A percentile compares a stretch with the other conserved stretches of the same genome.
Conservation (phyloP, 169 alveolate genomes). For the Plasmodium gallinaceum region DNA sequence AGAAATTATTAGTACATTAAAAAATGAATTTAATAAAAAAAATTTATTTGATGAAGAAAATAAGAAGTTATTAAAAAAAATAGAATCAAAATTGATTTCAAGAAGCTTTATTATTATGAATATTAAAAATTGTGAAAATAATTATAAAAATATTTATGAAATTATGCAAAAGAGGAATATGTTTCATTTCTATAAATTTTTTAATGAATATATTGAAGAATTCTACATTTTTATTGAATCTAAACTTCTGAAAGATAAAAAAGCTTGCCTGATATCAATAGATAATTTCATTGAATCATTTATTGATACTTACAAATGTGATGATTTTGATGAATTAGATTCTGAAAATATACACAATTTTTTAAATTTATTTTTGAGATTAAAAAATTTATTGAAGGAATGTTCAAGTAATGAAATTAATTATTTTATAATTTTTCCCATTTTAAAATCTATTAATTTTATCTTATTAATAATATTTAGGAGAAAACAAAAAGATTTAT, state of each 20-base stretch:
- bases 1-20: slow-evolving; percentile 5
- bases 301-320: slow-evolving; percentile 38
- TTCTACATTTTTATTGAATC: slow-evolving; percentile 36
- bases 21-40: slow-evolving; percentile 7
- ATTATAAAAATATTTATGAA: slow-evolving; percentile 64
- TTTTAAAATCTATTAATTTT: slow-evolving; percentile 46
- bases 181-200: slow-evolving; percentile 70
- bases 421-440: slow-evolving; percentile 27
- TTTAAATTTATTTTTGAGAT: slow-evolving; percentile 16
- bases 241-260: slow-evolving; percentile 47
- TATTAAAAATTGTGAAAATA: slow-evolving; percentile 36
- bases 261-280: slow-evolving; percentile 34
- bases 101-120: slow-evolving; percentile 55
- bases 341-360: slow-evolving; percentile 21
- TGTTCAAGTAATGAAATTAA: not conserved
- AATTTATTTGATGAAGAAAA: slow-evolving; percentile 48
- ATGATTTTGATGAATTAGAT: slow-evolving; percentile 57
- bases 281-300: slow-evolving; percentile 35
- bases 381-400: slow-evolving; percentile 20
- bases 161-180: slow-evolving; percentile 39
- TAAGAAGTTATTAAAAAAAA: slow-evolving; percentile 21
- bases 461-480: slow-evolving; percentile 24
- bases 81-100: slow-evolving; percentile 46
- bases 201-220: slow-evolving; percentile 64
- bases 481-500: not conserved